Base-by-base conservation (phyloP, 1,139 yeast species). In the Blastobotrys apis region DNA sequence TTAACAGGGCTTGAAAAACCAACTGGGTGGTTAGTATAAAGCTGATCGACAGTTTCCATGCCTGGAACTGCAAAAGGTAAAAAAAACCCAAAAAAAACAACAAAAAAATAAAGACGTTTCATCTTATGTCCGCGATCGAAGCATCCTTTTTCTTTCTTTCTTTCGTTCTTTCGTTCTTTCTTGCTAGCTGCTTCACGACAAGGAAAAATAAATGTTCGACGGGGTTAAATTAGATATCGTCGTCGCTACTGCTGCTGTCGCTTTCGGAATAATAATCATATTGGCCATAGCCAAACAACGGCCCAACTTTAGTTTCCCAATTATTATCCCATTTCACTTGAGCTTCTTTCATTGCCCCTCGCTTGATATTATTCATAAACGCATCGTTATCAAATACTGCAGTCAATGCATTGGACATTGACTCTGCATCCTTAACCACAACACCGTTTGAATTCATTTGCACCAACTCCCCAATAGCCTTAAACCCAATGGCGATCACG, bases 271-370 rank as follows among this genome's bases (percentile, higher is more conserved):
- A 30, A 5, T 38, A 15, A 31, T 25, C 35, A 32, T 38, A 38
- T 30, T 38, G 23, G 12, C 41, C 41, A 4, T 12, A 16, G 8
- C 41, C 39, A 20, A 68, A 68, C 35, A 68, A 52, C 2, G 72
- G 72, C 2, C 71, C 72, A 4, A 68, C 56, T 47, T 63, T 64
- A 16, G 47, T 52, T 17, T 52, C 52, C 98, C 98, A 92, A 57
- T 83, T 84, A 16, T 73, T 68, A 38, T 79, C 77, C 97, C 97
- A 92, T 46, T 86, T 73, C 27, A 66, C 62, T 35, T 69, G 53
- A 43, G 94, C 78, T 61, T 90, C 95, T 17, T 59, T 49, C 47
- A 80, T 32, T 0, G 97, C 97, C 6, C 96, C 96, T 5, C 58
- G 52, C 53, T 75, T 80, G 37, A 90, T 60, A 1, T 54, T 68